Evolutionary conservation across 371 early-diverging fungal species (phyloP), one percentile per base, ranked within the genome.

Genomic region (Mycotypha africana): DNA sequence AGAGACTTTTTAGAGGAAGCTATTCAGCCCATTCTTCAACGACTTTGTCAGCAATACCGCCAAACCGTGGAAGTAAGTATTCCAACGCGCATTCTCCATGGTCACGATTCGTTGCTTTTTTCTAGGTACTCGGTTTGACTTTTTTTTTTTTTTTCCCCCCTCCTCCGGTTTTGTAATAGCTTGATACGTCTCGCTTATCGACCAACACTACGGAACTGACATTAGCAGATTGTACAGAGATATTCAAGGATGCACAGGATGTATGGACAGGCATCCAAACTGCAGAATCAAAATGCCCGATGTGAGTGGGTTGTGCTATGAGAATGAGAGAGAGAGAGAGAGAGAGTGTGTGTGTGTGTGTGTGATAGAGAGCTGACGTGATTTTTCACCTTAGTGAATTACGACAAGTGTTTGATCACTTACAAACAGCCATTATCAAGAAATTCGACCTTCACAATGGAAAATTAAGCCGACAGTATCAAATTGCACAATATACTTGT

Each of bases 1-100:
- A 70, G 76, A 38, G 68, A 78, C 16, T 91, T 86, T 49, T 57
- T 91, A 14, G 82, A 85, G 45, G 74, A 74, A 35, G 84, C 85
- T 12, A 60, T 92, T 9, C 85, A 85, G 4, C 62, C 63, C 10
- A 74, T 82, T 2, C 64, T 92, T 20, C 67, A 82, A 16, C 53
- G 51, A 1, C 74, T 91, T 12, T 76, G 73, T 45, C 57, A 61
- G 31, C n/a, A n/a, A n/a, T n/a, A n/a, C n/a, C n/a, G n/a, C n/a
- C n/a, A n/a, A n/a, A n/a, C n/a, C n/a, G n/a, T n/a, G n/a, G n/a
- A n/a, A n/a, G n/a, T n/a, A n/a, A n/a, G n/a, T n/a, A n/a, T n/a
- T n/a, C n/a, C n/a, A n/a, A n/a, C n/a, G n/a, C n/a, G n/a, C n/a
- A n/a, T n/a, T n/a, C n/a, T n/a, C n/a, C n/a, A n/a, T n/a, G n/a